Base-by-base conservation (phyloP, 2,329 filamentous ascomycete species). In the Diaporthe nobilis region DNA sequence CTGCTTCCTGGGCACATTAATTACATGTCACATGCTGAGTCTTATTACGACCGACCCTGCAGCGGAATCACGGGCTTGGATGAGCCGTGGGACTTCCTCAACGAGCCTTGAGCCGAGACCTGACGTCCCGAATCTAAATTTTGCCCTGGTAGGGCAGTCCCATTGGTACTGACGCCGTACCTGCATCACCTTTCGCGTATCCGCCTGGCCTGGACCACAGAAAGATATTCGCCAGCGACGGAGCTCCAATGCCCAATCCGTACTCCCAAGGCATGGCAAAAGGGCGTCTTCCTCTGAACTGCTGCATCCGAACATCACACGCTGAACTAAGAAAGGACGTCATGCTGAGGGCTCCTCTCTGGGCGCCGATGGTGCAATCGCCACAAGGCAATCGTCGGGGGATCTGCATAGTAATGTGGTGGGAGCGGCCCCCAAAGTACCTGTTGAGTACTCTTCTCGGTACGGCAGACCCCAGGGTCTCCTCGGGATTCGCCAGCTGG, bases 141-240 rank as follows among this genome's bases (percentile, higher is more conserved):
- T 34, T n/a, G 39, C 53, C 51, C 42, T 63, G 39, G 61, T 15
- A 65, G 37, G 34, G 37, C 61, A 25, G 20, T 37, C 17, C 60
- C 20, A 57, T 22, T 72, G 73, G 67, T 55, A 72, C 68, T 71
- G 67, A 57, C 39, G 15, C 73, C 65, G 73, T 75, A 75, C 73
- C 73, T 75, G 73, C 73, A 75, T 75, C 47, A 47, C 39, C 15
- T 4, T 55, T 55, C 65, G 49, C 49, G 34, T 55, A 55, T 42
- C 47, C 49, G 65, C 65, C 65, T 42, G 65, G 65, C 49, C 49
- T 70, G 65, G 49, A n/a, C 65, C 65, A 25, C 34, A 55, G 39
- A 63, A 44, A 44, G 22, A 61, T 63, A 44, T 28, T 63, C 60
- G 9, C 22, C 37, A 44, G 22, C 44, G 13, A 20, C 31, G 22